Base-by-base conservation (phyloP, 257 asterid species). In the Mentha longifolia region DNA sequence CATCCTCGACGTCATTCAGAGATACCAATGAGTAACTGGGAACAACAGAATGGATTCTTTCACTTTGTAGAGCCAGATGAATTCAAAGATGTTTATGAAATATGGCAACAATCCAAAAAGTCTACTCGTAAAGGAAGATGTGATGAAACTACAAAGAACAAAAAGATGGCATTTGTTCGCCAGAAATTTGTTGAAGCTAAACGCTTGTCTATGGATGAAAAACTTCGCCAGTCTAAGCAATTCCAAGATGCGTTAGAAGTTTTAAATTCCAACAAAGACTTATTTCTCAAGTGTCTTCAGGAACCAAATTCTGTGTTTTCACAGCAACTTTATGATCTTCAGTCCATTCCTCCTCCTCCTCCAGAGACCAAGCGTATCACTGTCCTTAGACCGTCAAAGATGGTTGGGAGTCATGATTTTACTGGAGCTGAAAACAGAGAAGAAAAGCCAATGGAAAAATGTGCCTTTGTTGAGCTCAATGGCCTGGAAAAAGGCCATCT, bases 111-210 rank as follows among this genome's bases (percentile, higher is more conserved):
- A 25, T 76, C 87, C 35, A 85, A 76, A 37, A 85, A 83, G 76
- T 78, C 84, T 7, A 80, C 91, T 55, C 86, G 78, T 28, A 90
- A 81, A 74, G 92, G 79, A 61, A 86, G 83, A 73, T 62, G 31
- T 39, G 75, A 69, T 42, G 90, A 83, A 73, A 61, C 73, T 65
- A 9, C 85, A 37, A 77, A 77, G 60, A 85, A 92, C 31, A 81
- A 70, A 79, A 87, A 76, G 82, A 87, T 86, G 88, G 96, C 87
- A 77, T 86, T 92, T 73, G 97, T 94, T 61, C 96, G 97, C 11
- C 92, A 91, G 82, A 94, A 88, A 82, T 91, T 94, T 74, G 79
- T 77, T n/a, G 97, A 91, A 84, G 99, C 95, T 74, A 94, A 91
- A 80, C 89, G 87, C 58, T 65, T 94, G 59, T 87, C 97, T 55